phyloP scores from a whole-genome alignment of 2,329 filamentous ascomycete genomes.

The Pseudogymnoascus sp. region DNA sequence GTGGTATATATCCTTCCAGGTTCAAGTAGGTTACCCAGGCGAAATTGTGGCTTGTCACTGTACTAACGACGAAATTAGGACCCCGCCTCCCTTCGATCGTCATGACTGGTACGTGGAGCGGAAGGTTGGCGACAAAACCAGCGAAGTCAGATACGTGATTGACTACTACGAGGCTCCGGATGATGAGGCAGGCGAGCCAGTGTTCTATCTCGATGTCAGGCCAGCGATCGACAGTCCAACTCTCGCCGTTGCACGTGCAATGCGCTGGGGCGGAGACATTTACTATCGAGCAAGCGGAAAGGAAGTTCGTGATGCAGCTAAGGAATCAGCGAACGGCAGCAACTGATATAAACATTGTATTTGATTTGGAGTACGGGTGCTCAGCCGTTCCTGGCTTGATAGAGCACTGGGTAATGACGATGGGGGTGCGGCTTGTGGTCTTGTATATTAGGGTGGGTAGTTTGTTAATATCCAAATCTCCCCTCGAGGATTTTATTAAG shows the following conservation, averaged over 20 bases:
- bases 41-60: slow-evolving; percentile 8
- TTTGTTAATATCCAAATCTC: not conserved
- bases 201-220: slow-evolving; percentile 91
- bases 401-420: not conserved
- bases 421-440: not conserved
- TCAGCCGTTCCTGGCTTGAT: not conserved
- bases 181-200: slow-evolving; percentile 73
- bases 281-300: slow-evolving; percentile 55
- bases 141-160: slow-evolving; percentile 87
- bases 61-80: slow-evolving; percentile 36
- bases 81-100: slow-evolving; percentile 84
- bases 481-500: slow-evolving; percentile 1
- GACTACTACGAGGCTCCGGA: slow-evolving; percentile 87
- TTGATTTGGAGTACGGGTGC: slow-evolving; percentile 3
- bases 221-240: slow-evolving; percentile 77
- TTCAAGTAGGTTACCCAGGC: slow-evolving; percentile 53
- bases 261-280: slow-evolving; percentile 85
- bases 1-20: slow-evolving; percentile 67
- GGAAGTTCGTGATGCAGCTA: slow-evolving; percentile 19
- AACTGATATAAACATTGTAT: slow-evolving; percentile 3
- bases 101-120: slow-evolving; percentile 95
- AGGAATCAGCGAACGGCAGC: not conserved
- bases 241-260: slow-evolving; percentile 69
- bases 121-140: slow-evolving; percentile 54
- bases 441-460: not conserved